Evolutionary conservation across 2,329 filamentous ascomycete genomes (phyloP), one percentile per base, ranked within the genome.

Genomic region (Talaromyces sp.): DNA sequence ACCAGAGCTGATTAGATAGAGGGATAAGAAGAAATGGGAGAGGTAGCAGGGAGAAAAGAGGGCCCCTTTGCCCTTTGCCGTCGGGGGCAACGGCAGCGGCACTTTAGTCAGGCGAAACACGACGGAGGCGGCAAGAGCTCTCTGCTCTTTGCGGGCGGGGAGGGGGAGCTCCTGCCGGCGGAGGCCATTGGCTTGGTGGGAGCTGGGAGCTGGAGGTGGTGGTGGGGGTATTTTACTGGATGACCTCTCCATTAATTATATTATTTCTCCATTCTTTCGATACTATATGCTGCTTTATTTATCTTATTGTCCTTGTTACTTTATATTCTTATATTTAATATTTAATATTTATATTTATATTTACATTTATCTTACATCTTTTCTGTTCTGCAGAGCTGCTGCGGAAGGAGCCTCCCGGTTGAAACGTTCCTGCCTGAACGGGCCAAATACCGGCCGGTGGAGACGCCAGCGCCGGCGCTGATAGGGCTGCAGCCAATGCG

Each of bases 11-110:
- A 10, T 21, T 46, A 21, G 41, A 46, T 21, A 46, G 43, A 46
- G n/a, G 19, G 43, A 17, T 11, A 17, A 46, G 43, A 11, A 21
- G 19, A n/a, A 38, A n/a, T 13, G n/a, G 43, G 17, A 54, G 53
- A 19, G 55, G 27, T 41, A 50, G 59, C 56, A 54, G 59, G 41
- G 53, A 56, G 58, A 55, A 41, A 41, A 46, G 35, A 46, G 43
- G 43, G 43, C 32, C 13, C 14, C 17, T 7, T 19, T n/a, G n/a
- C n/a, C n/a, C n/a, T n/a, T n/a, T n/a, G n/a, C n/a, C n/a, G n/a
- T n/a, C 17, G 41, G 19, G 41, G 41, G 41, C 31, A 32, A 32
- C 32, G 24, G 53, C 26, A 6, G 6, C 26, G 26, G 26, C 26
- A 27, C 26, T 27, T 27, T 27, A 27, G 26, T 27, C 32, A 11